These are phyloP conservation scores for Neurospora cerealis DNA, from an alignment of 495 filamentous ascomycete species.

Conservation along the genomic window DNA sequence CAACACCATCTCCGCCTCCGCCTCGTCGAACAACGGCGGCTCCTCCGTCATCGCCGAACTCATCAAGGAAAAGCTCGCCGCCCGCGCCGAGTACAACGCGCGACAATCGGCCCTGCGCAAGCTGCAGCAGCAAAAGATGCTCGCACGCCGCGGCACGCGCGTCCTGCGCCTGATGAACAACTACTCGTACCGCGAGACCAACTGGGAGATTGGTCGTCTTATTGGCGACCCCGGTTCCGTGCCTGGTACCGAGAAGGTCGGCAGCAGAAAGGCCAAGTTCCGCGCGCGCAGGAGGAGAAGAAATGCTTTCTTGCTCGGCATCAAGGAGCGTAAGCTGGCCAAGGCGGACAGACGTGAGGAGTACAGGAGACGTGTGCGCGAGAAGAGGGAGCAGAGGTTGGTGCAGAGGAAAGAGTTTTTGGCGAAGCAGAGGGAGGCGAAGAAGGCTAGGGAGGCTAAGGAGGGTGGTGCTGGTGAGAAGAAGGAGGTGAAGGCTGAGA, in stretches of 20 bases:
- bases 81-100: conserved; percentile 23
- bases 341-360: conserved; percentile 13
- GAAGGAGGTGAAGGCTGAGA: neutral
- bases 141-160: conserved; percentile 21
- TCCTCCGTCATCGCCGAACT: conserved; percentile 16
- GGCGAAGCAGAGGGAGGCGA: neutral
- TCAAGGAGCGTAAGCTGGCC: conserved; percentile 17
- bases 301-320: conserved; percentile 4
- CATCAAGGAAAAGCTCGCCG: conserved; percentile 29
- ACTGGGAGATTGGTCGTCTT: conserved; percentile 68
- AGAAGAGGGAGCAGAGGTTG: conserved; percentile 8
- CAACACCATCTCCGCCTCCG: neutral
- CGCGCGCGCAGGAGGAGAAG: conserved; percentile 17
- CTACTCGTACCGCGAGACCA: conserved; percentile 74
- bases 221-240: conserved; percentile 21
- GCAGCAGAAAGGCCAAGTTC: conserved; percentile 19
- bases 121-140: conserved; percentile 10
- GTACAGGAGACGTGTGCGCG: conserved; percentile 11
- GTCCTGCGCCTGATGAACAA: conserved; percentile 49
- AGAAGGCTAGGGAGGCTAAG: conserved; percentile 5
- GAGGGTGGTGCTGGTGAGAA: neutral
- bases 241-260: conserved; percentile 18
- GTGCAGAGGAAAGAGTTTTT: conserved; percentile 2
- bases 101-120: conserved; percentile 19
- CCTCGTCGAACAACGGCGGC: conserved; percentile 6